A percentile compares a stretch with the other conserved stretches of the same genome.
Conservation (phyloP, 1,284 basidiomycete species). For the Microbotryum scabiosae region DNA sequence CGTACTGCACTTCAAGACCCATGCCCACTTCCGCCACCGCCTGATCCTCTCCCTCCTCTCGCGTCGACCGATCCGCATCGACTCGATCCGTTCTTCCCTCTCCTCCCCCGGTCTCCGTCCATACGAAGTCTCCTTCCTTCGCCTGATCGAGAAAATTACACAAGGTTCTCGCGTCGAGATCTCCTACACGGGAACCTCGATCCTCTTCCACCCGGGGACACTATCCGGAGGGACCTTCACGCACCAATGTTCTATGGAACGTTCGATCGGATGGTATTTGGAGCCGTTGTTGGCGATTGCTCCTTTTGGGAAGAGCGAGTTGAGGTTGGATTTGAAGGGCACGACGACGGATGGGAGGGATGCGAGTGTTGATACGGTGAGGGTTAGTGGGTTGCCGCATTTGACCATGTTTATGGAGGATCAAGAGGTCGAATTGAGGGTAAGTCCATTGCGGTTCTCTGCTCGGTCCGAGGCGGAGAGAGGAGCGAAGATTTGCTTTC, state of each 20-base stretch:
- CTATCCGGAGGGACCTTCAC: conserved; percentile 71
- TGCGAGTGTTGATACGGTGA: conserved; percentile 78
- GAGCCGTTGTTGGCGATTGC: conserved; percentile 84
- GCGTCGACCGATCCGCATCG: conserved; percentile 75
- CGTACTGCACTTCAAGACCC: conserved; percentile 35
- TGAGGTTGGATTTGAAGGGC: conserved; percentile 72
- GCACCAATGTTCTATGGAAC: conserved; percentile 70
- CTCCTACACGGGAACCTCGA: conserved; percentile 85
- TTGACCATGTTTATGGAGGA: conserved; percentile 73
- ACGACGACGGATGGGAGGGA: conserved; percentile 82
- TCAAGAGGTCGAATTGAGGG: conserved; percentile 75
- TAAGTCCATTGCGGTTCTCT: conserved; percentile 38
- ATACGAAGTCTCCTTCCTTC: conserved; percentile 83
- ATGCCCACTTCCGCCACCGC: conserved; percentile 74
- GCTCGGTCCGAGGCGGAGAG: background rate
- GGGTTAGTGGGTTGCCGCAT: conserved; percentile 87
- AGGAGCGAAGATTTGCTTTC: background rate
- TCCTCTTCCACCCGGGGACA: conserved; percentile 85
- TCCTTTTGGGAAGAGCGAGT: conserved; percentile 83
- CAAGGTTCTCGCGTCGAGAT: conserved; percentile 96
- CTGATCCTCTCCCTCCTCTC: conserved; percentile 80
- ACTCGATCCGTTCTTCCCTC: conserved; percentile 82
- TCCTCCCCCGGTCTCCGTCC: conserved; percentile 91
- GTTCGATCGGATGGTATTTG: conserved; percentile 78
- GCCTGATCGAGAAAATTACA: conserved; percentile 83